Percentiles rank a stretch among this genome's conserved stretches.
phyloP scores from a whole-genome alignment of 2,329 filamentous ascomycete genomes.

The Alternaria rosae region DNA sequence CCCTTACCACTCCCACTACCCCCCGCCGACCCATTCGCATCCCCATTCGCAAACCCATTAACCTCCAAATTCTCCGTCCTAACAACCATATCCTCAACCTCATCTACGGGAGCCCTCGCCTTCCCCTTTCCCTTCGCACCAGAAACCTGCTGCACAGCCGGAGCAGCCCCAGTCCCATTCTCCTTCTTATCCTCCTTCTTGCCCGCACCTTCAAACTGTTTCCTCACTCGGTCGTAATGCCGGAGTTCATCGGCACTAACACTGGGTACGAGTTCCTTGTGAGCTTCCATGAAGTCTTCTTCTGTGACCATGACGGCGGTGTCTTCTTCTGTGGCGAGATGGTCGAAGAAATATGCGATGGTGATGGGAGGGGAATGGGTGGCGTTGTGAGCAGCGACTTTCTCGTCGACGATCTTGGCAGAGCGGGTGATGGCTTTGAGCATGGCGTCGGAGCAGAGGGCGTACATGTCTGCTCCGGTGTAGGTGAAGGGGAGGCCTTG shows the following conservation, averaged over 20 bases:
- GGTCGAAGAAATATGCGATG: slow-evolving; percentile 95
- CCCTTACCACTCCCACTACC: slow-evolving; percentile 31
- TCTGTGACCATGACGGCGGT: slow-evolving; percentile 88
- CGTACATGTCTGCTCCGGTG: slow-evolving; percentile 96
- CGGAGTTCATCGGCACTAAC: slow-evolving; percentile 90
- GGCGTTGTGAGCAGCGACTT: slow-evolving; percentile 75
- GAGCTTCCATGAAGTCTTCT: slow-evolving; percentile 83
- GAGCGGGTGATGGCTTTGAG: slow-evolving; percentile 96
- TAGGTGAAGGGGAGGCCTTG: slow-evolving; percentile 89
- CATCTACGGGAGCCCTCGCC: slow-evolving; percentile 21
- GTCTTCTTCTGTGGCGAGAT: slow-evolving; percentile 82
- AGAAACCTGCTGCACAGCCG: neutral
- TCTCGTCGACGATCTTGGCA: slow-evolving; percentile 81
- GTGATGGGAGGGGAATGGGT: slow-evolving; percentile 64
- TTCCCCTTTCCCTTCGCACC: slow-evolving; percentile 41
- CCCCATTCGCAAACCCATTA: slow-evolving; percentile 28
- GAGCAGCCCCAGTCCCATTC: slow-evolving; percentile 27
- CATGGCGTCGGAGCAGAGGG: slow-evolving; percentile 97
- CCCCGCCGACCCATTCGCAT: neutral
- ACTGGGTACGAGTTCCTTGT: slow-evolving; percentile 86
- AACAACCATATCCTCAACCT: slow-evolving; percentile 53
- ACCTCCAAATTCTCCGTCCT: slow-evolving; percentile 49
- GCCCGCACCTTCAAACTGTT: slow-evolving; percentile 76
- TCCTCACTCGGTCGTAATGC: slow-evolving; percentile 87
- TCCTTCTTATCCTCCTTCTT: slow-evolving; percentile 56